Evolutionary conservation across 1,284 basidiomycete genomes (phyloP), one percentile per base, ranked within the genome.

Genomic region (Boletus sp.): DNA sequence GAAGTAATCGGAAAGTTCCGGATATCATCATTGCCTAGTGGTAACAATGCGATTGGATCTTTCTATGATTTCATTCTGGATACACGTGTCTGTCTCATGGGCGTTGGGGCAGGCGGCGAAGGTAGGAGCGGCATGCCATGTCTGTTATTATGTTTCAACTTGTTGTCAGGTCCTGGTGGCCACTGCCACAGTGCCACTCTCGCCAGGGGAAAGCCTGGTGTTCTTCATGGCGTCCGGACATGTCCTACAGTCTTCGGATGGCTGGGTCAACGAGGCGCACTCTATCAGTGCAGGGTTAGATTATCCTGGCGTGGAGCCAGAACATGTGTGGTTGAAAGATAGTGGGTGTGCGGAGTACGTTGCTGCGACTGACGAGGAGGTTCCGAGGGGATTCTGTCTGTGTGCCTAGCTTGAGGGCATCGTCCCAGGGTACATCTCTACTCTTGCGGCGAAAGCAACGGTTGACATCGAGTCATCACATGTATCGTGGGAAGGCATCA

Each of bases 361-460:
- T 51, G 19, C 31, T 35, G 57, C 58, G 30, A 60, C 38, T 27
- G 58, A 60, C 23, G 58, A 59, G 21, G 57, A 40, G 38, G 58
- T 46, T 19, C 35, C 33, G 17, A 60, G 25, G 10, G 46, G 37
- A 28, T 59, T 59, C 46, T 30, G 46, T 50, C 46, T 60, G 37
- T 51, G 56, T n/a, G 52, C 57, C n/a, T 57, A 50, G 23, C 58
- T 59, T 5, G 57, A 59, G 57, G 57, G 57, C 23, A 59, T 59
- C 21, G 60, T 59, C 23, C 44, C 57, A 59, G 57, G 56, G 35
- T 13, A 59, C 43, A 49, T n/a, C 21, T 31, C n/a, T 25, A 4
- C 7, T 16, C n/a, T 33, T 35, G 28, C 35, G 9, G 19, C 14
- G 19, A 27, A 38, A 16, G n/a, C n/a, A 28, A 4, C n/a, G n/a